A percentile compares a stretch with the other conserved stretches of the same genome.
Conservation (phyloP, 2,329 filamentous ascomycete species). For the Onygenales sp. region DNA sequence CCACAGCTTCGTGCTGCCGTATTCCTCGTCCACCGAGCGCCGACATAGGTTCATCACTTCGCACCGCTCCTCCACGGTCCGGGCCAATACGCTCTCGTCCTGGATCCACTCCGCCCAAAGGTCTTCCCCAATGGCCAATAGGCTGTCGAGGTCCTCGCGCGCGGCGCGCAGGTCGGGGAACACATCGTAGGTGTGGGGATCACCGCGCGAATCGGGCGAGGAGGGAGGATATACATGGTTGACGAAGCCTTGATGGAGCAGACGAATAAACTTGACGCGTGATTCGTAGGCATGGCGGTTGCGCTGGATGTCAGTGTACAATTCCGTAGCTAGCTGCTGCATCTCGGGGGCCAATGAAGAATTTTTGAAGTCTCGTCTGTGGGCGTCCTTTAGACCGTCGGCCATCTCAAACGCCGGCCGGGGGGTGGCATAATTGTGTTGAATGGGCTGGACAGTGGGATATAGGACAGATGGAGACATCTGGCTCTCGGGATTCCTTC, state of each 20-base stretch:
- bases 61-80: conserved; percentile 47
- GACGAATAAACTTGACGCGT: conserved; percentile 37
- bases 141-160: conserved; percentile 50
- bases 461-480: conserved; percentile 33
- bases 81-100: conserved; percentile 51
- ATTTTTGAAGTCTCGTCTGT: conserved; percentile 31
- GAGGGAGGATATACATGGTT: conserved; percentile 39
- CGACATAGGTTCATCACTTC: conserved; percentile 51
- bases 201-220: conserved; percentile 34
- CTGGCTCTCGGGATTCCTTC: conserved; percentile 34
- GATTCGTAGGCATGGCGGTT: conserved; percentile 39
- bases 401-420: conserved; percentile 36
- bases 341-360: conserved; percentile 33
- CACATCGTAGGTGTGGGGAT: conserved; percentile 37
- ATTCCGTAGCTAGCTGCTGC: conserved; percentile 30
- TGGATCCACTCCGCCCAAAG: conserved; percentile 56
- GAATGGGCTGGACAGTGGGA: conserved; percentile 28
- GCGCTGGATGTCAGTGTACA: conserved; percentile 34
- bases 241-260: conserved; percentile 38
- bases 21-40: conserved; percentile 52
- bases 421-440: conserved; percentile 30
- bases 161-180: conserved; percentile 38
- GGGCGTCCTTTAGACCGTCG: conserved; percentile 30
- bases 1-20: conserved; percentile 53
- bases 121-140: conserved; percentile 54